Evolutionary conservation across 345 rosid species (phyloP).

Genomic region (Melastoma malabathricum): DNA sequence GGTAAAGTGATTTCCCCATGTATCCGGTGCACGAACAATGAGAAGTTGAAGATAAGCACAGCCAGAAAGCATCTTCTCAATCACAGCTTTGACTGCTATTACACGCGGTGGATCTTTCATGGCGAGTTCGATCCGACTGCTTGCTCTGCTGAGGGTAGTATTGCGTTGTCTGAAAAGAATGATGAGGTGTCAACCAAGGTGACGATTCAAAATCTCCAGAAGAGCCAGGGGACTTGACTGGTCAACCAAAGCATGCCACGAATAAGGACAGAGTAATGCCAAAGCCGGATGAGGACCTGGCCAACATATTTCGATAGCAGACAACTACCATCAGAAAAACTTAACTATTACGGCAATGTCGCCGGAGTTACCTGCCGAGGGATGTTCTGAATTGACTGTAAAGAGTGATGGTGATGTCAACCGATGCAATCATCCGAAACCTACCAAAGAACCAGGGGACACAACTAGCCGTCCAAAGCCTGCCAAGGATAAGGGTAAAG

Average conservation of each 20-base stretch:
- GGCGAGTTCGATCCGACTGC: not conserved
- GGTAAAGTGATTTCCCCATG: not conserved
- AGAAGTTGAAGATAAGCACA: not conserved
- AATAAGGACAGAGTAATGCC: too few species aligned
- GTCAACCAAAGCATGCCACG: too few species aligned
- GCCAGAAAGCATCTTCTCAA: not conserved
- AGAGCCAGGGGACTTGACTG: too few species aligned
- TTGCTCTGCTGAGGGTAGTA: not conserved
- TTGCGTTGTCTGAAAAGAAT: not conserved
- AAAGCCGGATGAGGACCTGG: too few species aligned
- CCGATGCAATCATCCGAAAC: too few species aligned
- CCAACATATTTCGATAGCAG: too few species aligned
- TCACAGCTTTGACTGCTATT: not conserved
- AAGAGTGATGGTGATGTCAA: not conserved
- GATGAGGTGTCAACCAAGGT: not conserved
- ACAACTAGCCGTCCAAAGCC: too few species aligned
- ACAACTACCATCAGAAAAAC: too few species aligned
- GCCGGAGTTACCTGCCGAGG: not conserved
- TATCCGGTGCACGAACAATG: not conserved
- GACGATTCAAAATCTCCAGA: too few species aligned
- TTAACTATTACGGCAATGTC: too few species aligned
- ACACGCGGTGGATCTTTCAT: not conserved
- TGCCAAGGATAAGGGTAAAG: too few species aligned
- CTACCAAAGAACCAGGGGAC: too few species aligned
- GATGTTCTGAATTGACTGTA: not conserved